These are phyloP conservation scores for Casuarina cunninghamiana DNA, from an alignment of 306 rosid species.

Conservation along the genomic window DNA sequence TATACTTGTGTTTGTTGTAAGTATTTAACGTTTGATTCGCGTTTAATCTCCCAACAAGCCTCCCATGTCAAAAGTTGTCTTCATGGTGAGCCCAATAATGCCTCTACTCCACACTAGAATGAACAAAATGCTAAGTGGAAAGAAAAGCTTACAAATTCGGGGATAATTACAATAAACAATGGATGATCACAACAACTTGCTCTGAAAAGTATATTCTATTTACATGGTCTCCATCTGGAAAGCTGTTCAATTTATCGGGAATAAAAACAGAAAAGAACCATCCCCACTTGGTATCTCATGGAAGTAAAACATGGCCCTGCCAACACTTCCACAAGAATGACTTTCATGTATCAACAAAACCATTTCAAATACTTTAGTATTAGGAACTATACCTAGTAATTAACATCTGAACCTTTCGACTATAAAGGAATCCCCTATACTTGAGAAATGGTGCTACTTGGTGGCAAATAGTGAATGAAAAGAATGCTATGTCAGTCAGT, in stretches of 20 bases:
- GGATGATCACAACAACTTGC: neutral
- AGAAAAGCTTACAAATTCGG: neutral
- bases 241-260: neutral
- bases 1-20: no score
- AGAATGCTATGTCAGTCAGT: conserved; percentile 1
- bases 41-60: no score
- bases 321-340: conserved; percentile 25
- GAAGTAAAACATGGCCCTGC: neutral
- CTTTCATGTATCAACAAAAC: conserved; percentile 15
- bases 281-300: neutral
- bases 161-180: neutral
- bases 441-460: conserved; percentile 9
- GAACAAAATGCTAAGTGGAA: no score
- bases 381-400: conserved; percentile 17
- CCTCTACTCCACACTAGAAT: no score
- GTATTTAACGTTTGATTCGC: no score
- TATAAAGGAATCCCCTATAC: conserved; percentile 9
- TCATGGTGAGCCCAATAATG: no score
- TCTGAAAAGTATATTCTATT: neutral
- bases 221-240: neutral
- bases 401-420: conserved; percentile 22
- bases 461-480: conserved; percentile 2
- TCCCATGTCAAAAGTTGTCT: no score
- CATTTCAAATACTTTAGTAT: conserved; percentile 29
- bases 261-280: neutral